Conservation (phyloP, 495 filamentous ascomycete species). For the Bryoglossum gracile region DNA sequence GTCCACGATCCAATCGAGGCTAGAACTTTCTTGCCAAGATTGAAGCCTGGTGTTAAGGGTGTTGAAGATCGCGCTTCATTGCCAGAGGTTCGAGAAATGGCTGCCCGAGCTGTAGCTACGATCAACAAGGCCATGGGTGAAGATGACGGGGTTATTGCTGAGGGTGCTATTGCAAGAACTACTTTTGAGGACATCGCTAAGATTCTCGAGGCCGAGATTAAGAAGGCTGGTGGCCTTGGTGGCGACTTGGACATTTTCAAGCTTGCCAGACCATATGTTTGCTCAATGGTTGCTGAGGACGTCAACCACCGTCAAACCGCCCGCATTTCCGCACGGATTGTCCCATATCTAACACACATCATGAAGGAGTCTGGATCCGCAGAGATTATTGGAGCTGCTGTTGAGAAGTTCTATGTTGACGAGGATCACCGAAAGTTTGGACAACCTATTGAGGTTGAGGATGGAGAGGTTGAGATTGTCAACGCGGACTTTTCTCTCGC, state of each 20-base stretch:
- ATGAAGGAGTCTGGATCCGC: slow-evolving; percentile 47
- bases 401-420: slow-evolving; percentile 64
- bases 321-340: slow-evolving; percentile 58
- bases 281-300: slow-evolving; percentile 82
- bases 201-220: slow-evolving; percentile 66
- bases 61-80: slow-evolving; percentile 84
- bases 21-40: slow-evolving; percentile 89
- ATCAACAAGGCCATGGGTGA: slow-evolving; percentile 93
- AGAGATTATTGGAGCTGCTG: slow-evolving; percentile 52
- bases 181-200: slow-evolving; percentile 68
- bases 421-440: slow-evolving; percentile 86
- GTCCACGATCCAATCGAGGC: slow-evolving; percentile 97
- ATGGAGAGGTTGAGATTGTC: slow-evolving; percentile 84
- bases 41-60: slow-evolving; percentile 86
- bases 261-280: slow-evolving; percentile 64
- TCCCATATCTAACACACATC: slow-evolving; percentile 69
- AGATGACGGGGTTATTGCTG: slow-evolving; percentile 47
- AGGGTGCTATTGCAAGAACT: slow-evolving; percentile 56
- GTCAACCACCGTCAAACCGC: slow-evolving; percentile 73
- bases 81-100: slow-evolving; percentile 90
- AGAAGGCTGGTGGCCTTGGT: slow-evolving; percentile 55
- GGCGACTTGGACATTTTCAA: slow-evolving; percentile 60
- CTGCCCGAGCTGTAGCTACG: slow-evolving; percentile 69
- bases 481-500: slow-evolving; percentile 97
- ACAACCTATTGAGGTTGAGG: slow-evolving; percentile 74